Conservation (phyloP, 108 stramenopile genomes). For the Nitzschia sp. region DNA sequence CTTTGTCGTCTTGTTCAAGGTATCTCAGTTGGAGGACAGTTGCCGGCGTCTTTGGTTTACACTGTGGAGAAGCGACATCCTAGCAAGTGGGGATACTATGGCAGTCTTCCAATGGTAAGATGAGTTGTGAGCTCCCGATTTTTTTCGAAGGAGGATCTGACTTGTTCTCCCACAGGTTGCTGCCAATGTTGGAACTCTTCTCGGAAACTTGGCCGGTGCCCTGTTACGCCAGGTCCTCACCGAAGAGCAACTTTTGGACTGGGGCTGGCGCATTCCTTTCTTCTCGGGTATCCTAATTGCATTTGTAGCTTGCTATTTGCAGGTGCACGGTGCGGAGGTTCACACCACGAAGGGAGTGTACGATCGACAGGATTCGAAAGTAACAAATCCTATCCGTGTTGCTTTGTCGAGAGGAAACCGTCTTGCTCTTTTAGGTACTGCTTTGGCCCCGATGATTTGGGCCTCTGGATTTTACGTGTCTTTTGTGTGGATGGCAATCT, state of each 20-base stretch:
- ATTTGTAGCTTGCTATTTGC: constrained; percentile 52
- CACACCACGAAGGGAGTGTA: constrained; percentile 48
- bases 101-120: constrained; percentile 52
- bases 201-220: constrained; percentile 61
- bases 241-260: constrained; percentile 53
- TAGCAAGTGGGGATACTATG: constrained; percentile 70
- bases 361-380: constrained; percentile 30
- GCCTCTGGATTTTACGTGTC: constrained; percentile 61
- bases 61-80: constrained; percentile 52
- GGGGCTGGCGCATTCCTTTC: constrained; percentile 79
- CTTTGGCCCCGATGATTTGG: constrained; percentile 64
- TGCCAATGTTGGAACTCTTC: constrained; percentile 60
- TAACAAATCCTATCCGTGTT: constrained; percentile 49
- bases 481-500: constrained; percentile 75
- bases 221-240: constrained; percentile 53
- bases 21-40: constrained; percentile 64
- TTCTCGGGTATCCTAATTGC: constrained; percentile 69
- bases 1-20: constrained; percentile 68
- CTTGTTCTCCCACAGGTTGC: constrained; percentile 11
- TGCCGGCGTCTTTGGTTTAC: constrained; percentile 60
- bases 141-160: not conserved
- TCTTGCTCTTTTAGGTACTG: constrained; percentile 50
- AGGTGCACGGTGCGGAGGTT: constrained; percentile 46
- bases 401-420: constrained; percentile 58
- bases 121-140: not conserved